Evolutionary conservation across 106 monocot genomes (phyloP).

Genomic region (Chionographis japonica): DNA sequence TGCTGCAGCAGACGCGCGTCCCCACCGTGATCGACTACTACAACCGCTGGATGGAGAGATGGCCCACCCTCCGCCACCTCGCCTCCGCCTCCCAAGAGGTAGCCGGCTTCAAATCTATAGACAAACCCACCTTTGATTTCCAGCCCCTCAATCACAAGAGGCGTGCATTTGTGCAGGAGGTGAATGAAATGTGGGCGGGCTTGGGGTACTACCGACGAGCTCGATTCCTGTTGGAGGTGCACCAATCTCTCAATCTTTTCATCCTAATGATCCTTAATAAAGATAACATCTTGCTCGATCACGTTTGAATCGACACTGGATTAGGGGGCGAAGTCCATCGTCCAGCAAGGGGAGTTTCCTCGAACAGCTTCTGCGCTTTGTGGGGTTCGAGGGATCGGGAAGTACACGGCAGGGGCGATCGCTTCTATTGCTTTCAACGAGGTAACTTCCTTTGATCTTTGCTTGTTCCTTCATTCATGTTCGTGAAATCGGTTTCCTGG

Average conservation of each 20-base stretch:
- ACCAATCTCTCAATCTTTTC: not conserved
- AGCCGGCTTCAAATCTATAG: too few species aligned
- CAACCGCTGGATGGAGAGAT: constrained; percentile 78
- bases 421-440: constrained; percentile 96
- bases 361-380: constrained; percentile 58
- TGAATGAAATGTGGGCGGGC: constrained; percentile 98
- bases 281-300: too few species aligned
- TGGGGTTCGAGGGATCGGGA: constrained; percentile 67
- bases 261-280: too few species aligned
- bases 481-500: not conserved
- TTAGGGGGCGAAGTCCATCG: constrained; percentile 85
- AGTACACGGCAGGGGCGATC: constrained; percentile 96
- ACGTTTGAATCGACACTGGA: not conserved
- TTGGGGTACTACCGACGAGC: constrained; percentile 91
- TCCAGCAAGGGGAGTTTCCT: constrained; percentile 62
- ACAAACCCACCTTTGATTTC: too few species aligned
- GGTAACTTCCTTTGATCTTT: constrained; percentile 20
- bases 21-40: constrained; percentile 61
- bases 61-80: constrained; percentile 70
- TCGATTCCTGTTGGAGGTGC: constrained; percentile 84
- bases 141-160: too few species aligned
- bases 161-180: constrained; percentile 49
- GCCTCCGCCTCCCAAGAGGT: constrained; percentile 75
- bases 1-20: constrained; percentile 97
- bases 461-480: not conserved